Evolutionary conservation across 225 moss, liverwort and hornwort genomes (phyloP), one percentile per base, ranked within the genome.

Genomic region (Sphagnum tenellum): DNA sequence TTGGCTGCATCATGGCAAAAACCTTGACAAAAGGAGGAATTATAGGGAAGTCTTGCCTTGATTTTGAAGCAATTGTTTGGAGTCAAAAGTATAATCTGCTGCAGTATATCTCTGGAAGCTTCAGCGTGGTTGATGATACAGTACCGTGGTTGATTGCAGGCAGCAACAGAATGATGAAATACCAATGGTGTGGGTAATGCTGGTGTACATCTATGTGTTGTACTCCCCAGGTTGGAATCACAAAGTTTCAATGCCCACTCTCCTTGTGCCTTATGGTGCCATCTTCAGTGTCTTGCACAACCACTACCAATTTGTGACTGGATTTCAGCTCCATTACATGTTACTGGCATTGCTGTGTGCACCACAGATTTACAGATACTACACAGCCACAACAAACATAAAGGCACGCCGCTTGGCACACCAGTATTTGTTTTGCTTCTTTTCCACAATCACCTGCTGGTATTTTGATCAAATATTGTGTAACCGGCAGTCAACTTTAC

Each of bases 101-200:
- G 11, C 9, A 5, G n/a, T 63, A 12, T 12, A 5, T 49, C 12
- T 46, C 45, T 12, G 5, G 47, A 29, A 5, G 7, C n/a, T 45
- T 48, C 12, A 8, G 4, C 47, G 3, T 12, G 47, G 7, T 8
- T 29, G 29, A 1, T 29, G 29, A 29, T 29, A 29, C 29, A 64
- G 63, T 44, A 63, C 45, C 10, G 60, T 61, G 67, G 52, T 48
- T 76, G 54, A n/a, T 63, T 76, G 75, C 91, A 88, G 82, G 73
- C 82, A 89, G 54, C 91, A 92, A 72, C 84, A 86, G 61, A 82
- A 78, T 67, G 89, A 92, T 72, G 84, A 89, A 65, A 79, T 89
- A 13, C 84, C 91, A 49, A 81, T 92, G 91, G 91, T 87, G 60
- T 91, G 89, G 89, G 77, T 89, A 57, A 87, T 91, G 86, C 74